Evolutionary conservation across 306 rosid genomes (phyloP).

Genomic region (Luffa acutangula): DNA sequence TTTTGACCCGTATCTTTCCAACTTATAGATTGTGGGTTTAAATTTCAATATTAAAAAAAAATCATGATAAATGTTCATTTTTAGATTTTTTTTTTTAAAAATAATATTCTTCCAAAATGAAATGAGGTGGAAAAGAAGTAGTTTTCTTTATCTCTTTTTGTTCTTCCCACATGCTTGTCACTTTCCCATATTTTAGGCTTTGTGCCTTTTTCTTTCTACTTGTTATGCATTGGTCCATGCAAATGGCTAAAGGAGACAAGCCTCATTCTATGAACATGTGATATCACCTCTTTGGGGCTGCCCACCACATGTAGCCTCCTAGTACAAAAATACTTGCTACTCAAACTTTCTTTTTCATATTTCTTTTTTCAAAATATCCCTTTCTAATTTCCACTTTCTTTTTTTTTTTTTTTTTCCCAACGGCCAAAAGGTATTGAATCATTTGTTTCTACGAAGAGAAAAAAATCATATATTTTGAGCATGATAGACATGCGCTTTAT

Average conservation of each 20-base stretch:
- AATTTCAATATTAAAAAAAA: no score
- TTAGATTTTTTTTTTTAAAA: no score
- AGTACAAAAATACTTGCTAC: neutral
- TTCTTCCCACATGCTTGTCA: conserved; percentile 11
- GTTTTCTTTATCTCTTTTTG: neutral
- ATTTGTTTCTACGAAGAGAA: neutral
- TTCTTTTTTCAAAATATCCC: neutral
- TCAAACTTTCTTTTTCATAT: neutral
- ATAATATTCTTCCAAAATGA: neutral
- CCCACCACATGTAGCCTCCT: neutral
- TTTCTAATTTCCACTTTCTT: neutral
- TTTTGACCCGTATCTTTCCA: no score
- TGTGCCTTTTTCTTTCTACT: neutral
- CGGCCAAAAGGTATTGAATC: neutral
- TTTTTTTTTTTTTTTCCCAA: neutral
- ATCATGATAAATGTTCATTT: no score
- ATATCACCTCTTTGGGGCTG: neutral
- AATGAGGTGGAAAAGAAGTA: neutral
- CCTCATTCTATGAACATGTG: conserved; percentile 1
- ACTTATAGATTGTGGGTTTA: no score
- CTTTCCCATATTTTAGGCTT: conserved; percentile 6
- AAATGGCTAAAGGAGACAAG: conserved; percentile 2
- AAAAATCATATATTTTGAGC: neutral
- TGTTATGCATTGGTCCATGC: conserved; percentile 4
- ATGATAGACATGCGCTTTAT: neutral